Evolutionary conservation across 1,284 basidiomycete species (phyloP).

Genomic region (Cryptococcus deneoformans): DNA sequence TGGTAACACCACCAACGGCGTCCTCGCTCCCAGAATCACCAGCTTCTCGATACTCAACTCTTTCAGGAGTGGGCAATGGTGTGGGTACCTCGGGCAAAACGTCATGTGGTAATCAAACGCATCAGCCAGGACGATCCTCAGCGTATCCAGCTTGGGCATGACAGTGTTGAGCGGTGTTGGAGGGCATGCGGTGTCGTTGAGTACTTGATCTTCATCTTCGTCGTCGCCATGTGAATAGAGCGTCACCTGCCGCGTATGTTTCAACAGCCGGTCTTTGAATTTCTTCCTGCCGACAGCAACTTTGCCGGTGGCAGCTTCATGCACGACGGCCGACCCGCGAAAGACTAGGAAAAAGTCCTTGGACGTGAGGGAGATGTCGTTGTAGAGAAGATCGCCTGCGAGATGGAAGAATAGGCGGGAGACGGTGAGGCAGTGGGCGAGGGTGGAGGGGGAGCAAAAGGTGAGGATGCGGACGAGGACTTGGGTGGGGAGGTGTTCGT

Average conservation of each 20-base stretch:
- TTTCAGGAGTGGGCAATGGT: slow-evolving; percentile 6
- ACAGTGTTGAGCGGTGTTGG: slow-evolving; percentile 5
- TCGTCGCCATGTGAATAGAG: slow-evolving; percentile 13
- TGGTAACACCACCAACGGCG: slow-evolving; percentile 13
- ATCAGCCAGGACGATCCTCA: slow-evolving; percentile 10
- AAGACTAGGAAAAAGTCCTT: slow-evolving; percentile 1
- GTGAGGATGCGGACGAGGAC: slow-evolving; percentile 11
- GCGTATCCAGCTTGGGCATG: slow-evolving; percentile 3
- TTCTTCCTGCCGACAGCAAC: slow-evolving; percentile 7
- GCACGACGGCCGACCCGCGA: slow-evolving; percentile 3
- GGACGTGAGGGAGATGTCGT: background rate
- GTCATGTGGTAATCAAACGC: slow-evolving; percentile 14
- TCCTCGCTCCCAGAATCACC: slow-evolving; percentile 12
- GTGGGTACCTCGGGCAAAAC: slow-evolving; percentile 12
- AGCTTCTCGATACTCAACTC: slow-evolving; percentile 9
- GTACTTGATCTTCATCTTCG: slow-evolving; percentile 7
- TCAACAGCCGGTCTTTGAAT: slow-evolving; percentile 15
- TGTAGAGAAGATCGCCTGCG: slow-evolving; percentile 11
- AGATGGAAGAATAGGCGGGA: slow-evolving; percentile 15
- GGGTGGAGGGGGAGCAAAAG: background rate
- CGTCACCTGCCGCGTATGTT: slow-evolving; percentile 5
- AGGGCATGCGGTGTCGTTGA: slow-evolving; percentile 3
- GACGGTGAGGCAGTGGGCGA: slow-evolving; percentile 6
- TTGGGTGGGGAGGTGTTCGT: slow-evolving; percentile 8
- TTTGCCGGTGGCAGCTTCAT: slow-evolving; percentile 9